A percentile compares a stretch with the other conserved stretches of the same genome.
Evolutionary conservation across 2,329 filamentous ascomycete species (phyloP).

Genomic region (Zopfia rhizophila): DNA sequence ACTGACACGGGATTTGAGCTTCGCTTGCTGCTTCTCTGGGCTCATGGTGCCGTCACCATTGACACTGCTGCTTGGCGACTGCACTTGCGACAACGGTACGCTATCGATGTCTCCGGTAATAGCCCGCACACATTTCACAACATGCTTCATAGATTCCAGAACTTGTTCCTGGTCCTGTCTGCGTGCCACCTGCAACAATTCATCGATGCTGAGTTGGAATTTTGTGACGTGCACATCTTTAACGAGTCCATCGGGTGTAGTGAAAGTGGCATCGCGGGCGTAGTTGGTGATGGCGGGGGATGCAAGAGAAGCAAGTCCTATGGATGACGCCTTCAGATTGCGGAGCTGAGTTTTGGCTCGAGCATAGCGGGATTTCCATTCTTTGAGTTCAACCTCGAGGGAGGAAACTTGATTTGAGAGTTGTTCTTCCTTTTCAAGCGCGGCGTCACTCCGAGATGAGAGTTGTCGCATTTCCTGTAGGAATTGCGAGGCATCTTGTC

Average conservation of each 20-base stretch:
- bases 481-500: conserved; percentile 83
- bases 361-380: conserved; percentile 92
- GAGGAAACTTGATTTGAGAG: conserved; percentile 78
- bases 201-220: conserved; percentile 94
- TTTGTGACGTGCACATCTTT: conserved; percentile 94
- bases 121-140: conserved; percentile 82
- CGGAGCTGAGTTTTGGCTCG: conserved; percentile 88
- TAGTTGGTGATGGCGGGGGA: conserved; percentile 71
- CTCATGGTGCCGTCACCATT: conserved; percentile 42
- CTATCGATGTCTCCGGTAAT: conserved; percentile 81
- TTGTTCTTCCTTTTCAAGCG: conserved; percentile 83
- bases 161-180: conserved; percentile 77
- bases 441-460: conserved; percentile 80
- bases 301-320: conserved; percentile 73
- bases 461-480: conserved; percentile 89
- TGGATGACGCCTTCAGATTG: conserved; percentile 81
- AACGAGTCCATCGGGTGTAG: conserved; percentile 78
- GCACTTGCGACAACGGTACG: conserved; percentile 59
- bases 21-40: conserved; percentile 66
- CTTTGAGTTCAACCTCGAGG: conserved; percentile 83
- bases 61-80: conserved; percentile 49
- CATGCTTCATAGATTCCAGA: conserved; percentile 86
- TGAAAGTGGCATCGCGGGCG: conserved; percentile 73
- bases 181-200: conserved; percentile 82
- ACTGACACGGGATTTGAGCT: conserved; percentile 84